Conservation (phyloP, 2,329 filamentous ascomycete genomes). For the Claviceps sorghi region DNA sequence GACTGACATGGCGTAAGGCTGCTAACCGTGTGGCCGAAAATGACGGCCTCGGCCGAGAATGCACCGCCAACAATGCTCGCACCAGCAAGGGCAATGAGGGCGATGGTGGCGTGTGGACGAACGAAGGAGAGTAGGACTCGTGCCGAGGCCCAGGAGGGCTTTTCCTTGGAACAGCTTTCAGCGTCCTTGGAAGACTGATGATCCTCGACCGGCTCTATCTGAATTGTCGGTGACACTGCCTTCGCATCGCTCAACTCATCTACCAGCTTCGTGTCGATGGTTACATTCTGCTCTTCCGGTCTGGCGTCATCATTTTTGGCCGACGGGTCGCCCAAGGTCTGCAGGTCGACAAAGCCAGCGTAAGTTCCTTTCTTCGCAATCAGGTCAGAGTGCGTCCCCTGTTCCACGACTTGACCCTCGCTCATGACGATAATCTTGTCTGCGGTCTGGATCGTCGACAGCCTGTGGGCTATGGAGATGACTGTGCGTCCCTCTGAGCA, state of each 20-base stretch:
- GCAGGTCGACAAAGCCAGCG: slow-evolving; percentile 25
- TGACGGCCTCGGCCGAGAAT: slow-evolving; percentile 39
- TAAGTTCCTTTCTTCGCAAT: slow-evolving; percentile 32
- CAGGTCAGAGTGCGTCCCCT: not conserved
- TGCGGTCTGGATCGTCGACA: slow-evolving; percentile 5
- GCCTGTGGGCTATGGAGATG: slow-evolving; percentile 2
- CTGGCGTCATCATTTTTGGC: slow-evolving; percentile 1
- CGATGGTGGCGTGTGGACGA: slow-evolving; percentile 6
- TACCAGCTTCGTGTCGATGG: not conserved
- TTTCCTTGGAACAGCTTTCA: not conserved
- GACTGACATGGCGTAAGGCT: slow-evolving; percentile 33
- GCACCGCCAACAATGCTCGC: slow-evolving; percentile 37
- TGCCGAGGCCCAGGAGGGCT: not conserved
- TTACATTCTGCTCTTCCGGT: not conserved
- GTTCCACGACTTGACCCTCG: slow-evolving; percentile 25
- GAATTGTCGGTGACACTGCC: not conserved
- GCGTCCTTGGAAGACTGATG: not conserved
- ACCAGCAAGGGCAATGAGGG: slow-evolving; percentile 1
- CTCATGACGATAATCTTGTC: slow-evolving; percentile 20
- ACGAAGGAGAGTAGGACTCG: slow-evolving; percentile 1
- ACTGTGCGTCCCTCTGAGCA: not conserved
- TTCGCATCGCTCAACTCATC: not conserved
- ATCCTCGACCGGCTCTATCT: not conserved
- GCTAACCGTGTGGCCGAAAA: slow-evolving; percentile 28
- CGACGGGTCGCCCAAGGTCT: slow-evolving; percentile 7